These are phyloP conservation scores for Herpetospermum pedunculosum DNA, from an alignment of 306 rosid genomes.

Conservation along the genomic window DNA sequence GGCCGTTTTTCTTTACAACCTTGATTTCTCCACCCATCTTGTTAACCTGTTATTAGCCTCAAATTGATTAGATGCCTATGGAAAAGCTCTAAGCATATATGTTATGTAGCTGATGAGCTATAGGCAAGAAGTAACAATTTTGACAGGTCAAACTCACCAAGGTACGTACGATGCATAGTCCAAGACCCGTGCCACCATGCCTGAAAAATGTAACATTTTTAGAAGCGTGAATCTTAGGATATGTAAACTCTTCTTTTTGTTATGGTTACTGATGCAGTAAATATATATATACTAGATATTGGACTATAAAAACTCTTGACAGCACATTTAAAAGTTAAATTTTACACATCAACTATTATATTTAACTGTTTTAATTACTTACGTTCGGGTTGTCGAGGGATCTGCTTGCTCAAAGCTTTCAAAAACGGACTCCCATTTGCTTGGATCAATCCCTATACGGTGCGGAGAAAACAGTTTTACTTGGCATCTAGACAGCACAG, in stretches of 20 bases:
- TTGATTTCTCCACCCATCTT: conserved; percentile 99
- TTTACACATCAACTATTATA: background rate
- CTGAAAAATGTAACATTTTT: conserved; percentile 33
- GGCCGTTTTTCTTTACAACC: conserved; percentile 70
- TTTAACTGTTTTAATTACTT: conserved; percentile 15
- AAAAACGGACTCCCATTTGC: conserved; percentile 96
- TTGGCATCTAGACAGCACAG: background rate
- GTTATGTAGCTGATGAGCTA: background rate
- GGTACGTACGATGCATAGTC: conserved; percentile 90
- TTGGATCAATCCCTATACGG: conserved; percentile 71
- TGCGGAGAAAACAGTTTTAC: background rate
- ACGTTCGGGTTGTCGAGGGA: conserved; percentile 96
- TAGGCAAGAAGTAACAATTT: background rate
- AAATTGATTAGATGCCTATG: background rate
- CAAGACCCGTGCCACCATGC: conserved; percentile 99
- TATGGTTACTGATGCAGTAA: background rate
- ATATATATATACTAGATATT: background rate
- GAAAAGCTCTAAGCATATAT: background rate
- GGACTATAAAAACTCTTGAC: background rate
- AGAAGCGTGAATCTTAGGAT: background rate
- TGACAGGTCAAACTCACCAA: conserved; percentile 47
- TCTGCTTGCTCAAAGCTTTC: conserved; percentile 99
- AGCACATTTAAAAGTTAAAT: background rate
- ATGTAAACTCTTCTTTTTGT: background rate
- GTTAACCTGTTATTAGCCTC: conserved; percentile 47